Conservation (phyloP, 345 rosid species). For the sweet orange (Citrus sinensis) region DNA sequence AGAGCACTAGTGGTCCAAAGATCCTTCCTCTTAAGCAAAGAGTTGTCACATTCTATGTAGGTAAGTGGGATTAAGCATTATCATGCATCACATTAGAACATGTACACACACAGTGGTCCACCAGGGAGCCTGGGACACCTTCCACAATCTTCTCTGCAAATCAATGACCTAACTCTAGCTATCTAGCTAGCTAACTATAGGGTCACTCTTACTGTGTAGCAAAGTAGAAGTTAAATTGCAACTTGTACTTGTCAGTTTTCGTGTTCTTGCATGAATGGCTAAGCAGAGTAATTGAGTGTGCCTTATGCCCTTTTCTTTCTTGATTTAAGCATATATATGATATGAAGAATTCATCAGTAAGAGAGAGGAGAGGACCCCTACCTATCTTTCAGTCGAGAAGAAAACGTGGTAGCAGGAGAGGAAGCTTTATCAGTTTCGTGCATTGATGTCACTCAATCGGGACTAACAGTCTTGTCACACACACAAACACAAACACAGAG, state of each 20-base stretch:
- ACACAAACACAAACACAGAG: neutral
- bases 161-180: neutral
- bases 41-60: slow-evolving; percentile 20
- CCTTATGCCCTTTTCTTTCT: neutral
- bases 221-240: neutral
- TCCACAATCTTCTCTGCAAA: slow-evolving; percentile 6
- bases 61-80: slow-evolving; percentile 9
- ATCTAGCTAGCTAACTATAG: neutral
- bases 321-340: neutral
- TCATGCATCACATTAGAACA: neutral
- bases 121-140: neutral
- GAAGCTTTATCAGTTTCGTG: neutral
- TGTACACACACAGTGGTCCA: slow-evolving; percentile 9
- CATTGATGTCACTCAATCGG: neutral
- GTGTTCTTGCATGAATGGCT: neutral
- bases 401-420: neutral
- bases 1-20: slow-evolving; percentile 20
- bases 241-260: neutral
- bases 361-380: neutral
- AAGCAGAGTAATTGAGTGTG: neutral
- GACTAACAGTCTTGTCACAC: slow-evolving; percentile 1
- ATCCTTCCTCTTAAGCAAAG: slow-evolving; percentile 7
- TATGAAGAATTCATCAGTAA: neutral
- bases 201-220: neutral
- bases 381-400: neutral